Evolutionary conservation across 169 alveolate species (phyloP), one percentile per base, ranked within the genome.

Genomic region (Besnoitia besnoiti): DNA sequence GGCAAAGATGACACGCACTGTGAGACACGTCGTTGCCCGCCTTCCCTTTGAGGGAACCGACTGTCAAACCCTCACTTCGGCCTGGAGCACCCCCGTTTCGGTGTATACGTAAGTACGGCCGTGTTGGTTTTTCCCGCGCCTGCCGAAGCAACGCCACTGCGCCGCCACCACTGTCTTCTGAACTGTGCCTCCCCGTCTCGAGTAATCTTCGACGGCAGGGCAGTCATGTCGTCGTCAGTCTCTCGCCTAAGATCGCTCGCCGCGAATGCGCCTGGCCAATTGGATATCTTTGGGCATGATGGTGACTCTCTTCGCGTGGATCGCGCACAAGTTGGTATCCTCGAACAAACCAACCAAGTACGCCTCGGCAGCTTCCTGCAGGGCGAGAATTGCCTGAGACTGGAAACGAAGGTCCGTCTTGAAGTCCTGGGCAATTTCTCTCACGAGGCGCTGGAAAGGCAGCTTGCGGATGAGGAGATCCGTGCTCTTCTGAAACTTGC

Each of bases 211-310:
- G n/a, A n/a, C n/a, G n/a, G n/a, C n/a, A n/a, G n/a, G n/a, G n/a
- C n/a, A n/a, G n/a, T n/a, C n/a, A n/a, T n/a, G n/a, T n/a, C n/a
- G n/a, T n/a, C n/a, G n/a, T n/a, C n/a, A n/a, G n/a, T n/a, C n/a
- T n/a, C n/a, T n/a, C n/a, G n/a, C n/a, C 44, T 93, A 96, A 47
- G 98, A 96, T 93, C 99, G 97, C 96, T 98, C 99, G 92, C 99
- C 99, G 95, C 99, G 98, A 96, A 99, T 98, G 95, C 99, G 98
- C 96, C 99, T 97, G 93, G 99, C 99, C 92, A 99, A 97, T 95
- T 98, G 99, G 90, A 99, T 98, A 94, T 99, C 99, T 97, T 98
- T 99, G 92, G 99, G 99, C 99, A 99, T 99, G 94, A 99, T 98
- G 95, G 99, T 99, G 50, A 99, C 99, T 95, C 99, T 97, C 98